Evolutionary conservation across 345 rosid species (phyloP).

Genomic region (Passiflora organensis): DNA sequence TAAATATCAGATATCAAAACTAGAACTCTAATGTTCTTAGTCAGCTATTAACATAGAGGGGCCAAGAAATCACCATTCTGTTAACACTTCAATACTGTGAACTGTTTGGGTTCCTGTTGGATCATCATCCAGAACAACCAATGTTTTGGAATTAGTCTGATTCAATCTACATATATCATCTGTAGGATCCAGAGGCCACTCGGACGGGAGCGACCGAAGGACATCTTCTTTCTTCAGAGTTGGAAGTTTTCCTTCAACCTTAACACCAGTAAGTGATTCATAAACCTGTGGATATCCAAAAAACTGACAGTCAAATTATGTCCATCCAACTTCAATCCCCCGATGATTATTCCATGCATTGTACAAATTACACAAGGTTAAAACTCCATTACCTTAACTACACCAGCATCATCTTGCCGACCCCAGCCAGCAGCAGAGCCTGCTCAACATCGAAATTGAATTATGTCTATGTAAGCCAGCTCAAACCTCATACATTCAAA

Average conservation of each 20-base stretch:
- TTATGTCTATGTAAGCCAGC: neutral
- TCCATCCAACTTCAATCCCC: constrained; percentile 2
- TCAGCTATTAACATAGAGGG: too few species aligned
- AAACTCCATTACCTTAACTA: constrained; percentile 62
- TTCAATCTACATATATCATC: constrained; percentile 58
- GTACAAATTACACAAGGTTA: neutral
- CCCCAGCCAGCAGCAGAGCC: constrained; percentile 99
- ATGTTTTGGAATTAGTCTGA: constrained; percentile 53
- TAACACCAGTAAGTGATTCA: constrained; percentile 73
- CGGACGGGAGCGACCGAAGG: constrained; percentile 70
- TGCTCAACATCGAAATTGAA: constrained; percentile 26
- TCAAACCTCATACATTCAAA: neutral
- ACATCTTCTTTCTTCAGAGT: constrained; percentile 57
- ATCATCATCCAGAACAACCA: constrained; percentile 96
- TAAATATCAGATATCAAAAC: neutral
- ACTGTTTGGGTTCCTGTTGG: constrained; percentile 99
- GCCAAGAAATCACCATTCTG: constrained; percentile 68
- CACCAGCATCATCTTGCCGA: constrained; percentile 87
- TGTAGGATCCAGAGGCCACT: constrained; percentile 77
- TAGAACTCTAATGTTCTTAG: neutral
- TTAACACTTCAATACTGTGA: constrained; percentile 87
- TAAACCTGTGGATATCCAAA: constrained; percentile 50
- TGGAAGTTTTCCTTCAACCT: constrained; percentile 80
- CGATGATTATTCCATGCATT: constrained; percentile 1
- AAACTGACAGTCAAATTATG: constrained; percentile 2